These are phyloP conservation scores for Sporothrix phasma DNA, from an alignment of 2,329 filamentous ascomycete genomes.

Conservation along the genomic window DNA sequence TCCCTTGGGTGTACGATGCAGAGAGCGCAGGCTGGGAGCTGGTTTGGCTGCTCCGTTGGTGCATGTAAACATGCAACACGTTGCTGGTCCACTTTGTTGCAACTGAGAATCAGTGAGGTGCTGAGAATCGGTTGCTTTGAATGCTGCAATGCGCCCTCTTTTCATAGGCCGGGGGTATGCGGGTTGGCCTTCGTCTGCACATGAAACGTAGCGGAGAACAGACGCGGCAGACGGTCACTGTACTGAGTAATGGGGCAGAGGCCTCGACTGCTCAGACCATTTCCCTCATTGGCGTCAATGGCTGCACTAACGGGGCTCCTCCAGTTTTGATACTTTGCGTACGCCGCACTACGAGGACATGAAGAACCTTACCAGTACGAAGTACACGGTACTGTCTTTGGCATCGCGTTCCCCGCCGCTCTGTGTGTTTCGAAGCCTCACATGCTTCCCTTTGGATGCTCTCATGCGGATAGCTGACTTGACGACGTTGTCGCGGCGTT, in stretches of 20 bases:
- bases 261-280: not conserved
- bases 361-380: too few species aligned
- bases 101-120: not conserved
- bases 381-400: too few species aligned
- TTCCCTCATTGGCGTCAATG: too few species aligned
- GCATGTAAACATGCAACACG: not conserved
- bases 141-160: not conserved
- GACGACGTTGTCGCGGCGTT: not conserved
- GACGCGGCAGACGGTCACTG: slow-evolving; percentile 5
- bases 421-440: not conserved
- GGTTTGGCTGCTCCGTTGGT: not conserved
- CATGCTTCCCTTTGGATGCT: not conserved
- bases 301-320: too few species aligned
- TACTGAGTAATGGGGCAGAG: not conserved
- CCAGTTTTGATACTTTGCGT: too few species aligned
- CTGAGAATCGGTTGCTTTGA: not conserved
- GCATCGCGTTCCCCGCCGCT: too few species aligned
- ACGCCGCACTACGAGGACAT: too few species aligned
- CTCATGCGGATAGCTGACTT: too few species aligned
- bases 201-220: slow-evolving; percentile 6
- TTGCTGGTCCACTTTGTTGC: not conserved
- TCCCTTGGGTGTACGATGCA: too few species aligned
- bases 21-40: not conserved
- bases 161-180: not conserved
- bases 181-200: not conserved